Conservation (phyloP, 2,329 filamentous ascomycete species). For the Lasiodiplodia citricola region DNA sequence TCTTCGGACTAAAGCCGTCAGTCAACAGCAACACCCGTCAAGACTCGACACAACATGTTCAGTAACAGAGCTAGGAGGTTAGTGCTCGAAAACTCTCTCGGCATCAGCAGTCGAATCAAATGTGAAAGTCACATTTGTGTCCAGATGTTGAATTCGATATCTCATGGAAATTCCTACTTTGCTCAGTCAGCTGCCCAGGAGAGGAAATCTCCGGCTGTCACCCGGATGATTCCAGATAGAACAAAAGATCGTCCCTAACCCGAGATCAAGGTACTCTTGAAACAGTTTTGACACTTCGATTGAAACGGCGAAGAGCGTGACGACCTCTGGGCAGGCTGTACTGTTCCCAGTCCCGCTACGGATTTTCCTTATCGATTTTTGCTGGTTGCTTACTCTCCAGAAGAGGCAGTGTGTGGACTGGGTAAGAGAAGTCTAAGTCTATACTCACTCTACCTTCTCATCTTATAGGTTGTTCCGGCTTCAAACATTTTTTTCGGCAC, state of each 20-base stretch:
- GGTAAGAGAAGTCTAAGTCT: not conserved
- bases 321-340: not conserved
- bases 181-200: not conserved
- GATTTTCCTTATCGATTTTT: not conserved
- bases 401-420: not conserved
- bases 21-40: no score
- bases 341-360: not conserved
- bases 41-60: no score
- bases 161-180: no score
- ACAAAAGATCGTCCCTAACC: not conserved
- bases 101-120: no score
- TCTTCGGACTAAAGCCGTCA: not conserved
- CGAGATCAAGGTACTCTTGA: not conserved
- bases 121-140: no score
- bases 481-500: not conserved
- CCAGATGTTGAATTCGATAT: no score
- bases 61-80: no score
- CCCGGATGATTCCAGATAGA: not conserved
- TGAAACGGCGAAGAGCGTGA: not conserved
- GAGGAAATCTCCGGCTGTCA: not conserved
- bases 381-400: not conserved
- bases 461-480: not conserved
- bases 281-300: constrained; percentile 5
- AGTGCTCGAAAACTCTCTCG: no score
- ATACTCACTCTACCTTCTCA: not conserved